These are phyloP conservation scores for Heritiera littoralis DNA, from an alignment of 345 rosid species.

Conservation along the genomic window DNA sequence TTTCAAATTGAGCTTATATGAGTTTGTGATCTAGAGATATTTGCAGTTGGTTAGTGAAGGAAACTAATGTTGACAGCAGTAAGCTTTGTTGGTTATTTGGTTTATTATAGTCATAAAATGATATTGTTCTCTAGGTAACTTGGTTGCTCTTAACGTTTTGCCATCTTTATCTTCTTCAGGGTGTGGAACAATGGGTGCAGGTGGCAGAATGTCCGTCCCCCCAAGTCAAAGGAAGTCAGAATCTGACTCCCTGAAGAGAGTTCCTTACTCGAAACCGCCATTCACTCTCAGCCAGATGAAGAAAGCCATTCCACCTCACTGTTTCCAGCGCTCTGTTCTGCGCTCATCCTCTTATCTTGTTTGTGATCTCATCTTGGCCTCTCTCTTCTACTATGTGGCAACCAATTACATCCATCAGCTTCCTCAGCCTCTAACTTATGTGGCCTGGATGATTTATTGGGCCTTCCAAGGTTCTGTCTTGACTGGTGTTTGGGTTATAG, in stretches of 20 bases:
- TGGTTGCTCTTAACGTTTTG: neutral
- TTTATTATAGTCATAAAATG: neutral
- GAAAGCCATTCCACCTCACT: slow-evolving; percentile 87
- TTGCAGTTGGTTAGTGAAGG: neutral
- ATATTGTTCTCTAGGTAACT: neutral
- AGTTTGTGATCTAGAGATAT: neutral
- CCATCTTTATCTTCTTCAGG: slow-evolving; percentile 22
- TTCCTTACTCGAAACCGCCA: slow-evolving; percentile 66
- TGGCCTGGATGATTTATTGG: slow-evolving; percentile 89
- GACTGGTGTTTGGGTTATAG: slow-evolving; percentile 86
- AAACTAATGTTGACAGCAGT: neutral
- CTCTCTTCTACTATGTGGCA: slow-evolving; percentile 56
- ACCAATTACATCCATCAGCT: slow-evolving; percentile 56
- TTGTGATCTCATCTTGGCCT: slow-evolving; percentile 57
- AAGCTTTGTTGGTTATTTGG: neutral
- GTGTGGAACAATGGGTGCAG: slow-evolving; percentile 73
- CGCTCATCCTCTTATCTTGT: slow-evolving; percentile 73
- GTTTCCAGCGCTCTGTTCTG: slow-evolving; percentile 78
- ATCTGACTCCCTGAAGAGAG: slow-evolving; percentile 43
- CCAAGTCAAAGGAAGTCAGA: slow-evolving; percentile 41
- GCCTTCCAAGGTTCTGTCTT: slow-evolving; percentile 71
- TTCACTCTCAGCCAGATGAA: slow-evolving; percentile 67
- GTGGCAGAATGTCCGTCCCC: slow-evolving; percentile 65
- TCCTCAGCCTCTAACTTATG: slow-evolving; percentile 51
- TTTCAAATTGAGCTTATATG: neutral